Conservation (phyloP, 345 rosid genomes). For the Euclidium syriacum region DNA sequence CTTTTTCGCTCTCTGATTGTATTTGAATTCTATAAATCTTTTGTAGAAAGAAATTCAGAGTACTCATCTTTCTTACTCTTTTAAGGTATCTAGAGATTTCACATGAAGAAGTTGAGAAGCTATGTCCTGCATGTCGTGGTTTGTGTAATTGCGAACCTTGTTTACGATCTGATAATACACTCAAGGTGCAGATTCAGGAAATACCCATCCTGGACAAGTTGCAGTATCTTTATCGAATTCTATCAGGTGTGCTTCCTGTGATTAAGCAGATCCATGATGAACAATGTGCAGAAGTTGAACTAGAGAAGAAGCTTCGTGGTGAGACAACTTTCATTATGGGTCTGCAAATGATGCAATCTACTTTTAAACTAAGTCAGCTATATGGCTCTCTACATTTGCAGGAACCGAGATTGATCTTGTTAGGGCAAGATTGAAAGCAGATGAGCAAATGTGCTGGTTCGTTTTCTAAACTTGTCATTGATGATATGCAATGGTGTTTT, state of each 20-base stretch:
- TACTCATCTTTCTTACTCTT: not conserved
- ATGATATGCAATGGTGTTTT: too few relatives aligned
- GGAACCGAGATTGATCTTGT: constrained; percentile 56
- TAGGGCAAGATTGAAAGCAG: constrained; percentile 67
- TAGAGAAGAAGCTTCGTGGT: constrained; percentile 65
- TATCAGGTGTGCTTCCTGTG: constrained; percentile 72
- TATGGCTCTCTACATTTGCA: constrained; percentile 27
- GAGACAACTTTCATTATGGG: constrained; percentile 20
- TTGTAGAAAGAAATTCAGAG: too few relatives aligned
- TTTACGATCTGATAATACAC: constrained; percentile 59
- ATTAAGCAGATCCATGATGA: constrained; percentile 61
- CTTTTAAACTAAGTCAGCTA: too few relatives aligned
- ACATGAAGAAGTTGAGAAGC: constrained; percentile 59
- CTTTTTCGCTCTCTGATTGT: too few relatives aligned
- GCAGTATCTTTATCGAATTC: constrained; percentile 54
- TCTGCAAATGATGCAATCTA: not conserved
- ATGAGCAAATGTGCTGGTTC: constrained; percentile 93
- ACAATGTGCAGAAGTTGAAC: constrained; percentile 66
- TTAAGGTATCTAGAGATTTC: constrained; percentile 52
- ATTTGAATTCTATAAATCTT: not conserved
- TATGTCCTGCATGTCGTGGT: constrained; percentile 81
- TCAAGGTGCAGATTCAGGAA: constrained; percentile 74
- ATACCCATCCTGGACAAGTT: constrained; percentile 71
- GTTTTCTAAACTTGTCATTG: not conserved
- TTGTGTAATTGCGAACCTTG: constrained; percentile 72